Evolutionary conservation across 73 alveolate species (phyloP).

Genomic region (Symbiodinium natans): DNA sequence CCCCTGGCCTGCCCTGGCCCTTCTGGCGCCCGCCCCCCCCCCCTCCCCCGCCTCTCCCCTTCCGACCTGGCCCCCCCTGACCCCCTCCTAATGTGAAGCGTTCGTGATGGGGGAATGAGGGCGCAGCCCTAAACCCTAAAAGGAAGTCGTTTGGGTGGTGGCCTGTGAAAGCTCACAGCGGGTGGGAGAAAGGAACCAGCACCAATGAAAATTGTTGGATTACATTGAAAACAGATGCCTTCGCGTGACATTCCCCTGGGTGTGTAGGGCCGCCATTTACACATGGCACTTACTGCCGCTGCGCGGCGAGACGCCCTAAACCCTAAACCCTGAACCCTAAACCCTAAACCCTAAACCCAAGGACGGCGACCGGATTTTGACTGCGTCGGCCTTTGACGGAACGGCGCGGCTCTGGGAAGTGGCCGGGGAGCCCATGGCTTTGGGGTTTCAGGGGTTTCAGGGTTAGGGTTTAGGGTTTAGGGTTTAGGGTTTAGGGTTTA

Average conservation of each 20-base stretch:
- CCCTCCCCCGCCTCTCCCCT: too few relatives aligned
- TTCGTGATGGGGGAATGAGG: not conserved
- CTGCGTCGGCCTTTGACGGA: conserved; percentile 83
- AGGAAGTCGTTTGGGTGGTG: too few relatives aligned
- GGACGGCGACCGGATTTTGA: conserved; percentile 77
- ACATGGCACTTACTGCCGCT: too few relatives aligned
- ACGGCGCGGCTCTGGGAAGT: conserved; percentile 92
- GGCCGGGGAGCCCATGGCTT: not conserved
- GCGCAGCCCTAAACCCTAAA: too few relatives aligned
- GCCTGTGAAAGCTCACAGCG: too few relatives aligned
- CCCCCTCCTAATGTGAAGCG: not conserved
- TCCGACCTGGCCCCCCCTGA: not conserved
- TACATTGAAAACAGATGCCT: too few relatives aligned
- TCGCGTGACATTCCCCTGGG: not conserved
- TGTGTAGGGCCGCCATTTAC: not conserved
- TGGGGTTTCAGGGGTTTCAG: not conserved
- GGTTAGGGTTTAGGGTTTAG: not conserved
- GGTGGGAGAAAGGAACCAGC: too few relatives aligned
- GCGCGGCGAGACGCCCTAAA: not conserved
- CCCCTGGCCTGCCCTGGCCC: too few relatives aligned
- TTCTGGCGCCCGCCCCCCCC: too few relatives aligned
- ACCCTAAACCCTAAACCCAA: not conserved
- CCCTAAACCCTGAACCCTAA: not conserved
- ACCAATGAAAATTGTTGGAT: too few relatives aligned
- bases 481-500: not conserved